Evolutionary conservation across 441 rosid species (phyloP).

Genomic region (Gossypium lobatum): DNA sequence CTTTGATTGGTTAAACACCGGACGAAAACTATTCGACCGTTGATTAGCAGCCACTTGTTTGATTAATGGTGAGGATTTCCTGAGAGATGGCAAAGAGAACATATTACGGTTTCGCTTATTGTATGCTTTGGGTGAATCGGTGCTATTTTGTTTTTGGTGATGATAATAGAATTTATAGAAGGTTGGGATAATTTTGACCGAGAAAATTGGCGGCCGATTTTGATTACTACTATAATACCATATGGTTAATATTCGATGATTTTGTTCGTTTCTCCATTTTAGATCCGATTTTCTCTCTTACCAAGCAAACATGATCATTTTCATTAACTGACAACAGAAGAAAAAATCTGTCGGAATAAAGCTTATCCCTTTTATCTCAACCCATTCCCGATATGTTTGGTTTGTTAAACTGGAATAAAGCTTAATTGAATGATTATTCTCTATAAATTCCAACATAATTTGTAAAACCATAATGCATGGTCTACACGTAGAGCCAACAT

Average conservation of each 20-base stretch:
- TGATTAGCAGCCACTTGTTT: slow-evolving; percentile 5
- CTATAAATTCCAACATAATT: too few species aligned
- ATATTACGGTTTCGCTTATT: slow-evolving; percentile 18
- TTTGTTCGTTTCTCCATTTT: neutral
- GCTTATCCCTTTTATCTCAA: too few species aligned
- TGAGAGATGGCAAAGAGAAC: slow-evolving; percentile 26
- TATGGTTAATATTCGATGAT: neutral
- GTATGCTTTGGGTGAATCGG: neutral
- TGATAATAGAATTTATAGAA: neutral
- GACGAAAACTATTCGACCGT: neutral
- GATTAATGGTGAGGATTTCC: slow-evolving; percentile 20
- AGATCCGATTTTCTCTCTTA: neutral
- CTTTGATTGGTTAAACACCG: slow-evolving; percentile 4
- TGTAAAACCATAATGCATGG: too few species aligned
- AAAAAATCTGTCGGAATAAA: too few species aligned
- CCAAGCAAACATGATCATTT: neutral
- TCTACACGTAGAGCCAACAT: too few species aligned
- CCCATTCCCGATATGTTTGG: too few species aligned
- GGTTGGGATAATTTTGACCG: neutral
- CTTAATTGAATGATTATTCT: too few species aligned
- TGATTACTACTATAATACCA: neutral
- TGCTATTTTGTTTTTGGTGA: neutral
- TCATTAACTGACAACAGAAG: too few species aligned
- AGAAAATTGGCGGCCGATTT: neutral
- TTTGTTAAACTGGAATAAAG: too few species aligned